phyloP scores from a whole-genome alignment of 2,329 filamentous ascomycete genomes.

The Fusarium paranaense region DNA sequence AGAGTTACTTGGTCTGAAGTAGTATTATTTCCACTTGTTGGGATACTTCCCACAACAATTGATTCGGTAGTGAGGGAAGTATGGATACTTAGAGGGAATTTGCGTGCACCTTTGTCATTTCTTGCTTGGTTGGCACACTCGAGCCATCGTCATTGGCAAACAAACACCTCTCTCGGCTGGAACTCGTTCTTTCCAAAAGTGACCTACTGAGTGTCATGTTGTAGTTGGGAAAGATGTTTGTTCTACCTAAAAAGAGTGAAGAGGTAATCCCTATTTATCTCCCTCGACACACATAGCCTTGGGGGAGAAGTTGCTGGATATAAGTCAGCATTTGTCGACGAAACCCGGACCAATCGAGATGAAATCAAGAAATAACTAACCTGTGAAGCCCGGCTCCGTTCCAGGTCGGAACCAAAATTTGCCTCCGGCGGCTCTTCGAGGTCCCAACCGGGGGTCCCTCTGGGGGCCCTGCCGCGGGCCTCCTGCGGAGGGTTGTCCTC shows the following conservation, averaged over 20 bases:
- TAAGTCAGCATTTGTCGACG: not conserved
- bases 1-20: not conserved
- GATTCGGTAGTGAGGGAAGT: no score
- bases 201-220: no score
- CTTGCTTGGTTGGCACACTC: no score
- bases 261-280: not conserved
- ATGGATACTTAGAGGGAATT: no score
- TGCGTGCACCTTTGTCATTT: no score
- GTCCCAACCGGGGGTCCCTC: not conserved
- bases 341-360: not conserved
- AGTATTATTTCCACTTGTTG: no score
- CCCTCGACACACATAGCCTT: slow-evolving; percentile 89
- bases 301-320: slow-evolving; percentile 82
- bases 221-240: no score
- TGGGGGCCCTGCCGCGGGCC: not conserved
- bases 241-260: no score
- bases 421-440: not conserved
- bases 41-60: no score
- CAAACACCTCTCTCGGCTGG: no score
- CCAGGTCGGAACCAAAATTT: slow-evolving; percentile 62
- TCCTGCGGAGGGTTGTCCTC: not conserved
- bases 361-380: not conserved
- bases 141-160: no score
- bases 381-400: slow-evolving; percentile 93
- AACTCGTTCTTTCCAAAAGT: no score